These are phyloP conservation scores for Aphanomyces invadans DNA, from an alignment of 352 stramenopile genomes.

Conservation along the genomic window DNA sequence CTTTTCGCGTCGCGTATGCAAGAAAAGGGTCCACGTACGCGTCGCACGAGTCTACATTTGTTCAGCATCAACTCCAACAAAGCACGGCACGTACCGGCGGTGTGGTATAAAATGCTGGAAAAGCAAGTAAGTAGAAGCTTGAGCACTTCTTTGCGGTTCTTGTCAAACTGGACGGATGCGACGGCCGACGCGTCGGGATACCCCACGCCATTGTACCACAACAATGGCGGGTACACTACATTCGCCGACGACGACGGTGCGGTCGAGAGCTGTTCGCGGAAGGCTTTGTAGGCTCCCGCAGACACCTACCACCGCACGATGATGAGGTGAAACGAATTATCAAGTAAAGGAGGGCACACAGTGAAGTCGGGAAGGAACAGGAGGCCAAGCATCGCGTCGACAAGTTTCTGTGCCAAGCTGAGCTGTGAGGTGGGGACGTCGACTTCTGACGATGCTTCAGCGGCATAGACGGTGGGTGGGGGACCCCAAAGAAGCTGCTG, in stretches of 20 bases:
- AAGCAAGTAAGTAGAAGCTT: slow-evolving; percentile 91
- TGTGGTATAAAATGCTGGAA: slow-evolving; percentile 94
- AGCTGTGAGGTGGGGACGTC: slow-evolving; percentile 28
- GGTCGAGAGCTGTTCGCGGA: slow-evolving; percentile 22
- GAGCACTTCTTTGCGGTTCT: slow-evolving; percentile 94
- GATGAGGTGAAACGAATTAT: slow-evolving; percentile 59
- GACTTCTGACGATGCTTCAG: slow-evolving; percentile 11
- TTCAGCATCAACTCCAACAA: not conserved
- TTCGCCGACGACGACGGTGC: slow-evolving; percentile 29
- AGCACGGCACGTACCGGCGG: slow-evolving; percentile 44
- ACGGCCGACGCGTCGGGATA: slow-evolving; percentile 71
- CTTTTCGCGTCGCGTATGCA: slow-evolving; percentile 75
- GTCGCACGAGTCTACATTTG: slow-evolving; percentile 74
- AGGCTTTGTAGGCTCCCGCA: slow-evolving; percentile 23
- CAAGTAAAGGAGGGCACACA: slow-evolving; percentile 25
- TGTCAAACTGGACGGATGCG: slow-evolving; percentile 75
- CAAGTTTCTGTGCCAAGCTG: slow-evolving; percentile 61
- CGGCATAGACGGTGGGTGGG: slow-evolving; percentile 30
- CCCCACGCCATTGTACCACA: slow-evolving; percentile 72
- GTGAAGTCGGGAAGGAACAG: slow-evolving; percentile 83
- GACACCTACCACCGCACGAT: not conserved
- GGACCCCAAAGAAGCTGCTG: slow-evolving; percentile 66
- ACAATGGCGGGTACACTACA: slow-evolving; percentile 56
- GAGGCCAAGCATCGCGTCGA: slow-evolving; percentile 80
- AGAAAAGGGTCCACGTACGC: slow-evolving; percentile 88